A percentile compares a stretch with the other conserved stretches of the same genome.
These are phyloP conservation scores for Fusarium lyarnte DNA, from an alignment of 2,329 filamentous ascomycete genomes.

Conservation along the genomic window DNA sequence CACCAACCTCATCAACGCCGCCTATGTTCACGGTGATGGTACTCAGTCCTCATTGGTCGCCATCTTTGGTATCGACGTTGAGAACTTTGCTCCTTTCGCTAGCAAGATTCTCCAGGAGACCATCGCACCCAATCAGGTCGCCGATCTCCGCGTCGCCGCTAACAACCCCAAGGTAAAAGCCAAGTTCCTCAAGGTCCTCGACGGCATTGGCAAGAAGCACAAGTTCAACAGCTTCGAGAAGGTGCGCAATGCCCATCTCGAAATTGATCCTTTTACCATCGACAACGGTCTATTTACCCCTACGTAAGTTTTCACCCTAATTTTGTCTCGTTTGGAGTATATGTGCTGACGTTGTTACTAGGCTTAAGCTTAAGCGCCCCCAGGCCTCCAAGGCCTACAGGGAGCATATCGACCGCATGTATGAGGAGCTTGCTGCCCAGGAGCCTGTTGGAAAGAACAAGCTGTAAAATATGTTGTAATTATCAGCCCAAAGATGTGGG, in stretches of 20 bases:
- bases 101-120: slow-evolving; percentile 76
- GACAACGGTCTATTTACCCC: slow-evolving; percentile 91
- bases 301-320: slow-evolving; percentile 69
- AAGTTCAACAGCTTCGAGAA: slow-evolving; percentile 95
- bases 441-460: slow-evolving; percentile 33
- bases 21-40: slow-evolving; percentile 91
- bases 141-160: slow-evolving; percentile 73
- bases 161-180: slow-evolving; percentile 75
- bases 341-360: slow-evolving; percentile 43
- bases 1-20: slow-evolving; percentile 79
- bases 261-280: slow-evolving; percentile 89
- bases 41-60: slow-evolving; percentile 83
- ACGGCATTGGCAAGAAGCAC: slow-evolving; percentile 79
- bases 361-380: slow-evolving; percentile 69
- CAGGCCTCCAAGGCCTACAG: slow-evolving; percentile 64
- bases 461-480: slow-evolving; percentile 34
- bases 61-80: slow-evolving; percentile 88
- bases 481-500: background rate
- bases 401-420: slow-evolving; percentile 65
- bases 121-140: slow-evolving; percentile 71
- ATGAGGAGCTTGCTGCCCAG: slow-evolving; percentile 56
- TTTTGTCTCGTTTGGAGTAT: background rate
- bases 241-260: slow-evolving; percentile 77
- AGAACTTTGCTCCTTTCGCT: slow-evolving; percentile 82
- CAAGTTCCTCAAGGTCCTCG: slow-evolving; percentile 81